Conservation (phyloP, 2,329 filamentous ascomycete species). For the Aspergillus sp. region DNA sequence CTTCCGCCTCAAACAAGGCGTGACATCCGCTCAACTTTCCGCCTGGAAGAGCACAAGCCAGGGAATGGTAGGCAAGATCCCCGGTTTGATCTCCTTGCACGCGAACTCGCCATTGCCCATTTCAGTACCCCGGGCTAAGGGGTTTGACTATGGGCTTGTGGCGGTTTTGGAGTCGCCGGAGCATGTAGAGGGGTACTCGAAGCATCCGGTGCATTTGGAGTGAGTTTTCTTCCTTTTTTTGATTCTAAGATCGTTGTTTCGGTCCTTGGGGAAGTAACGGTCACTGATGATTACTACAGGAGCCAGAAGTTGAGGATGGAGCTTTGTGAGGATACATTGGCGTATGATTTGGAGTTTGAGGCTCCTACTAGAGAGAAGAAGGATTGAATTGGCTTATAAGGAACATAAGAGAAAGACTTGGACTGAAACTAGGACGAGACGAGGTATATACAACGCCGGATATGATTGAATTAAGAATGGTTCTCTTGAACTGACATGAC, state of each 20-base stretch:
- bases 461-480: too few species aligned
- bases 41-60: conserved; percentile 25
- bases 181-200: conserved; percentile 37
- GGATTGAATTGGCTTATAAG: background rate
- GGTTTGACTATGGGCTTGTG: conserved; percentile 42
- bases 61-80: conserved; percentile 38
- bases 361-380: background rate
- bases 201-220: conserved; percentile 42
- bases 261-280: background rate
- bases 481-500: too few species aligned
- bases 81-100: conserved; percentile 34
- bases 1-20: conserved; percentile 37
- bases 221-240: conserved; percentile 20
- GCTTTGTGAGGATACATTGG: conserved; percentile 37
- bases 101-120: conserved; percentile 31
- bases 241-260: background rate
- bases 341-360: conserved; percentile 37
- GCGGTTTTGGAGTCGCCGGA: conserved; percentile 40
- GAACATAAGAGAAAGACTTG: background rate
- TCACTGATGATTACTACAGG: conserved; percentile 14
- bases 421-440: background rate
- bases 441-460: too few species aligned
- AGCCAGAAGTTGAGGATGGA: conserved; percentile 35
- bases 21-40: conserved; percentile 27
- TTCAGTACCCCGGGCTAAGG: conserved; percentile 37